Base-by-base conservation (phyloP, 2,329 filamentous ascomycete species). In the Stachybotrys chartarum region DNA sequence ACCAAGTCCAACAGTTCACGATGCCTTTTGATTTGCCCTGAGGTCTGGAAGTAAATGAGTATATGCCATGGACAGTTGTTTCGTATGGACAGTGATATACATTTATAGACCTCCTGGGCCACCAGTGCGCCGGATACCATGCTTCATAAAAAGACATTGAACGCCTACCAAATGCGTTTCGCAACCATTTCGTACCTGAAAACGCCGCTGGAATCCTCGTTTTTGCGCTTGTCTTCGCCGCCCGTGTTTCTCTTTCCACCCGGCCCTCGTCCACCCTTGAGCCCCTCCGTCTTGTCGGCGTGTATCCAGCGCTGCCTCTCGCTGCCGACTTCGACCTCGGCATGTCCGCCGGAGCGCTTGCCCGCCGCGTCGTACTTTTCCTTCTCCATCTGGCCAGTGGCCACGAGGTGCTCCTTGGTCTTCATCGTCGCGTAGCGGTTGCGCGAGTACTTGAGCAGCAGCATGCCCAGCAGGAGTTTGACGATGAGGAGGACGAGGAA, bases 171-270 rank as follows among this genome's bases (percentile, higher is more conserved):
- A 64, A 99, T 99, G 68, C 94, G 82, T 79, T 97, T 97, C 0
- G 91, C 90, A 63, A 91, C 87, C 94, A 97, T 97, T 68, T 91
- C 91, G 74, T 97, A 99, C 64, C 94, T 80, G 79, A 84, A 59
- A 85, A 90, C 68, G 75, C 84, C 65, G 79, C 88, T 71, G 84
- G 83, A 68, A 82, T 75, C 73, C 5, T 69, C 67, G 1, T 60
- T 60, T 53, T 82, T 80, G 55, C 79, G 79, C 53, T 75, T 74
- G 42, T 78, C 73, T 58, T 76, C 35, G 46, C 48, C 76, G 39
- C 72, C 53, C n/a, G 61, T 64, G 6, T 61, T 74, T 30, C 78
- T 79, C 61, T 81, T 85, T 60, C 84, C 82, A 58, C 81, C 82
- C 7, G 79, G 81, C 6, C 66, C 64, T 54, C 70, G 73, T 5